Conservation (phyloP, 345 rosid species). For the Acer yangbiense region DNA sequence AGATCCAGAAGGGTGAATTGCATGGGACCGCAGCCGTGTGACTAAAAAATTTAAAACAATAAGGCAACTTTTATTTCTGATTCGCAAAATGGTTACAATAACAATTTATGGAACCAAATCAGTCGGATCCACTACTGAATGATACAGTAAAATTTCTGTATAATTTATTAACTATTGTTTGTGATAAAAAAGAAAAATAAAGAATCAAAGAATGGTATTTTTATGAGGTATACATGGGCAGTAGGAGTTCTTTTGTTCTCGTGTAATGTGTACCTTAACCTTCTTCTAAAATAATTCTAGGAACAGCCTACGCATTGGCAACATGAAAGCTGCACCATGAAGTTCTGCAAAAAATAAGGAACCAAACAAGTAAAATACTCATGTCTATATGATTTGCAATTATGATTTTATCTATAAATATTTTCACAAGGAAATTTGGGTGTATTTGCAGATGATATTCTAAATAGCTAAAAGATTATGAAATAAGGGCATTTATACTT, state of each 20-base stretch:
- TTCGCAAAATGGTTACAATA: background rate
- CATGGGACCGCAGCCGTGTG: background rate
- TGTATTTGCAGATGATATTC: background rate
- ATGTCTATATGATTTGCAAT: background rate
- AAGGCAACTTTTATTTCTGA: background rate
- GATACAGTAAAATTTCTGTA: background rate
- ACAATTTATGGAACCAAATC: background rate
- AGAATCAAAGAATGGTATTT: slow-evolving; percentile 8
- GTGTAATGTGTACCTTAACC: slow-evolving; percentile 15
- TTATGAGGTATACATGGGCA: slow-evolving; percentile 5
- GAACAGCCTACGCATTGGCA: background rate
- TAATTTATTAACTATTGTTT: background rate
- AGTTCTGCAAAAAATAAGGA: slow-evolving; percentile 19
- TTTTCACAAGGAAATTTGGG: background rate
- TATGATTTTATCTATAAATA: background rate
- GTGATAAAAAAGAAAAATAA: background rate
- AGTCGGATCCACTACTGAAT: background rate
- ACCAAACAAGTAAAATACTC: slow-evolving; percentile 11
- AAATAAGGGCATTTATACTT: background rate
- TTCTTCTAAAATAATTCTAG: slow-evolving; percentile 4
- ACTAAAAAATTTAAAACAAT: background rate
- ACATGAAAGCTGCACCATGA: background rate
- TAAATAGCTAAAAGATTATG: background rate
- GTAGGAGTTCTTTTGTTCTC: slow-evolving; percentile 8
- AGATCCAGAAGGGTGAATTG: background rate